Conservation (phyloP, 805 yeast genomes). For the Yarrowia divulgata region DNA sequence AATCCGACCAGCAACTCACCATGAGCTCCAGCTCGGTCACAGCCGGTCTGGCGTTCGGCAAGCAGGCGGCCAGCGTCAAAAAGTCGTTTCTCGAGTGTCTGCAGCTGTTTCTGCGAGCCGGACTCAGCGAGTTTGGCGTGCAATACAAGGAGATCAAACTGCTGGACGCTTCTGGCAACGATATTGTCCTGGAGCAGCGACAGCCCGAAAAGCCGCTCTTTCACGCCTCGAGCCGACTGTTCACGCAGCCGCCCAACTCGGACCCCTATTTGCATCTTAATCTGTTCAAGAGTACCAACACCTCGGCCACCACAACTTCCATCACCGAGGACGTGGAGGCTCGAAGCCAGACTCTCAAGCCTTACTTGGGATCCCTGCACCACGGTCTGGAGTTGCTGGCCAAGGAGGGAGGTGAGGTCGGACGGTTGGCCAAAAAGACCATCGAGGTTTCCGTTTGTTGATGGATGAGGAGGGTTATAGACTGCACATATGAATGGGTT, state of each 20-base stretch:
- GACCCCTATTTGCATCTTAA: constrained; percentile 45
- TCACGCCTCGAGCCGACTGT: constrained; percentile 41
- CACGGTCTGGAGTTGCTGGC: constrained; percentile 60
- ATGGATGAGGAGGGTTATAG: neutral
- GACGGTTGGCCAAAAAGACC: constrained; percentile 55
- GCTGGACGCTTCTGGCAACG: neutral
- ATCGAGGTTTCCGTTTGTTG: constrained; percentile 13
- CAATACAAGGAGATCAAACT: constrained; percentile 25
- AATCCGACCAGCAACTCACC: constrained; percentile 42
- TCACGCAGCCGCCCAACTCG: constrained; percentile 50
- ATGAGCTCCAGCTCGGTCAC: constrained; percentile 50
- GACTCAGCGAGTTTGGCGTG: constrained; percentile 15
- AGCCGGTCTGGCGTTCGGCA: constrained; percentile 46
- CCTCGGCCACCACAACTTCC: constrained; percentile 42
- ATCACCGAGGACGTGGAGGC: constrained; percentile 69
- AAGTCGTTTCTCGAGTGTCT: constrained; percentile 56
- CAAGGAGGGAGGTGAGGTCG: constrained; percentile 78
- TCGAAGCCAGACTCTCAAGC: constrained; percentile 60
- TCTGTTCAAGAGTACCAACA: constrained; percentile 40
- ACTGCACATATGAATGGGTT: constrained; percentile 2
- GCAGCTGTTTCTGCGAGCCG: constrained; percentile 53
- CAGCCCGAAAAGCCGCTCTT: constrained; percentile 50
- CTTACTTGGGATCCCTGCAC: constrained; percentile 58
- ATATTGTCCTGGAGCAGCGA: constrained; percentile 2
- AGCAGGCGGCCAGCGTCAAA: constrained; percentile 43